phyloP scores from a whole-genome alignment of 768 basidiomycete species.

The Pisolithus orientalis region DNA sequence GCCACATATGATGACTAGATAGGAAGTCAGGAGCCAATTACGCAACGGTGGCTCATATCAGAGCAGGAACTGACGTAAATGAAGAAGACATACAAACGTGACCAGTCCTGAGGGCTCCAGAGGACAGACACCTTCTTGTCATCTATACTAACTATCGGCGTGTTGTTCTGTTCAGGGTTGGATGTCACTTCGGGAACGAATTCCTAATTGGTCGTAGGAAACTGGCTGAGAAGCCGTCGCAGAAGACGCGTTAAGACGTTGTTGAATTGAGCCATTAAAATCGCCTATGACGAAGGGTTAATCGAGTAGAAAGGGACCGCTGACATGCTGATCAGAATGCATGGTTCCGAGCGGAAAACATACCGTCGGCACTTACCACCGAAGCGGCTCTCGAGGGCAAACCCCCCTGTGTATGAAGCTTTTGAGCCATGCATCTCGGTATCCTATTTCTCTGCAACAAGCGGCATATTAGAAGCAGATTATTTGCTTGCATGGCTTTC shows the following conservation, averaged over 20 bases:
- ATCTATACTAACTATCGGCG: conserved; percentile 51
- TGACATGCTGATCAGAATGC: background rate
- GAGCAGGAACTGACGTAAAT: background rate
- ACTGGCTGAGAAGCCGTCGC: conserved; percentile 1
- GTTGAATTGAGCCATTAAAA: background rate
- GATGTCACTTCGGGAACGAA: conserved; percentile 12
- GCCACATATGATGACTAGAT: conserved; percentile 81
- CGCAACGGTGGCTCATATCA: background rate
- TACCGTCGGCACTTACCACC: background rate
- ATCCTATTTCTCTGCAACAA: background rate
- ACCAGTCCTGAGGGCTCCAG: conserved; percentile 69
- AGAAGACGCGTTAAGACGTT: conserved; percentile 9
- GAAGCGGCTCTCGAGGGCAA: too few relatives aligned
- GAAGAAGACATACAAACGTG: conserved; percentile 59
- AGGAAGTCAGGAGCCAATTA: background rate
- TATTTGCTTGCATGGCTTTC: background rate
- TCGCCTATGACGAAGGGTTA: background rate
- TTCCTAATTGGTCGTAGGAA: conserved; percentile 25
- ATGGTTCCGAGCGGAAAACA: background rate
- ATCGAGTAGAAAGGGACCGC: background rate
- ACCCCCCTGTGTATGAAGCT: background rate
- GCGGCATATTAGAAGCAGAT: background rate
- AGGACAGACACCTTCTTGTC: conserved; percentile 59
- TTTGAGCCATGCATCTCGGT: background rate
- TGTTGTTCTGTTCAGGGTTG: conserved; percentile 17